These are phyloP conservation scores for Thermomucor indicae-seudaticae DNA, from an alignment of 371 early-diverging fungal genomes.

Conservation along the genomic window DNA sequence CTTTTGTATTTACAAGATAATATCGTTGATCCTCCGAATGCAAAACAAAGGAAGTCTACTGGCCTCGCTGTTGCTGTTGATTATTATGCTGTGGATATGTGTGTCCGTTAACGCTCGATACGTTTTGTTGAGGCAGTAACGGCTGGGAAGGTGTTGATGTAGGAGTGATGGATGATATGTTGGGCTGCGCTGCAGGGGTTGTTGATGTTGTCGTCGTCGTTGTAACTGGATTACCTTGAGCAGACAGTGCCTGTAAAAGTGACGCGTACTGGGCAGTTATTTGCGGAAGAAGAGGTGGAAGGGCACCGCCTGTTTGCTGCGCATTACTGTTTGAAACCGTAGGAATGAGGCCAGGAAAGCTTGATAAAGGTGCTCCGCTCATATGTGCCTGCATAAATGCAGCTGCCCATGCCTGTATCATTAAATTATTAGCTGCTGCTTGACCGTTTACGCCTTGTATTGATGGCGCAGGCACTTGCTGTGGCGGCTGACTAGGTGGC, in stretches of 20 bases:
- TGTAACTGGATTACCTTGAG: background rate
- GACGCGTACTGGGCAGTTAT: background rate
- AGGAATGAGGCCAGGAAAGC: too few species aligned
- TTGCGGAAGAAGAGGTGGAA: constrained; percentile 5
- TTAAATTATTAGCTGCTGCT: too few species aligned
- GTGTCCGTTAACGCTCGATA: too few species aligned
- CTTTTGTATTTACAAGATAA: background rate
- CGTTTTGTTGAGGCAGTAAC: background rate
- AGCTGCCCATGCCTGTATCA: too few species aligned
- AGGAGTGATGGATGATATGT: background rate
- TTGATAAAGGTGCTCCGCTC: background rate
- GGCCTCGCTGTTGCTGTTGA: background rate
- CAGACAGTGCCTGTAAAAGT: background rate
- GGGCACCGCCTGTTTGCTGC: background rate
- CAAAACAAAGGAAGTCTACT: too few species aligned
- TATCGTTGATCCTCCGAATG: too few species aligned
- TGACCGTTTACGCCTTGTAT: too few species aligned
- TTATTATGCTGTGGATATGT: background rate
- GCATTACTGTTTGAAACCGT: background rate
- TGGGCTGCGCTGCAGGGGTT: background rate
- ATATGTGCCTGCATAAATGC: background rate
- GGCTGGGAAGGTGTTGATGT: background rate
- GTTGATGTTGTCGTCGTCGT: background rate
- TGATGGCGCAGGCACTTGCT: too few species aligned
- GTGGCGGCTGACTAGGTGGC: too few species aligned